phyloP scores from a whole-genome alignment of 345 rosid species.

The Eucalyptus camaldulensis region DNA sequence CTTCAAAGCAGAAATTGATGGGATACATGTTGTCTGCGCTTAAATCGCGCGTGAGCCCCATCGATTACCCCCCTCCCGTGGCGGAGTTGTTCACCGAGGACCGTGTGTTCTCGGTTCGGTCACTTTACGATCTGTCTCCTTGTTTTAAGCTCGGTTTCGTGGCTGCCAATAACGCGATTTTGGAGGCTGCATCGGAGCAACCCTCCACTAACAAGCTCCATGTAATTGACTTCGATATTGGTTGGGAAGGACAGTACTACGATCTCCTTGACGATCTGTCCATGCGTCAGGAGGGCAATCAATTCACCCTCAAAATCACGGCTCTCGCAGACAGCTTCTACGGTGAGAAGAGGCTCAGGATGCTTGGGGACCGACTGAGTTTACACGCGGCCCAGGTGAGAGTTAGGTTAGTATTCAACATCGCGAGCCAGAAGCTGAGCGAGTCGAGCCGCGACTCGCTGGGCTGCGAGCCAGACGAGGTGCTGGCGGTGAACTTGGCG shows the following conservation, averaged over 20 bases:
- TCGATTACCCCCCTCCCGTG: conserved; percentile 35
- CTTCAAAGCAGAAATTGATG: conserved; percentile 61
- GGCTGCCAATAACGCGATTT: conserved; percentile 76
- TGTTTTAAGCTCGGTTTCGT: conserved; percentile 64
- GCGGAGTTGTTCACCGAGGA: conserved; percentile 44
- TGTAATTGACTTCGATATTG: conserved; percentile 67
- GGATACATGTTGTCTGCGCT: conserved; percentile 49
- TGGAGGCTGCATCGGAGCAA: conserved; percentile 43
- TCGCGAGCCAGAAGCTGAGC: not conserved
- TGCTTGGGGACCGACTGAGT: conserved; percentile 23
- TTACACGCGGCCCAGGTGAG: conserved; percentile 10
- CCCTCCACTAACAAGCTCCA: conserved; percentile 23
- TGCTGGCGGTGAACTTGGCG: conserved; percentile 72
- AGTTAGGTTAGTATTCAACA: too few species aligned
- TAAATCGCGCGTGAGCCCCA: conserved; percentile 30
- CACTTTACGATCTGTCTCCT: conserved; percentile 54
- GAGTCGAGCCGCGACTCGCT: conserved; percentile 19
- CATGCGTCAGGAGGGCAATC: conserved; percentile 19
- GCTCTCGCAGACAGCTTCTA: conserved; percentile 12
- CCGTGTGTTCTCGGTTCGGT: conserved; percentile 31
- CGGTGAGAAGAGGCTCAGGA: not conserved
- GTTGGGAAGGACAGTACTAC: conserved; percentile 53
- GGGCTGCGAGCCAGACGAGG: conserved; percentile 50
- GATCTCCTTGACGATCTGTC: conserved; percentile 52
- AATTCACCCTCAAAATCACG: conserved; percentile 44